Evolutionary conservation across 139 green algal genomes (phyloP).

Genomic region (Chloropicon primus): DNA sequence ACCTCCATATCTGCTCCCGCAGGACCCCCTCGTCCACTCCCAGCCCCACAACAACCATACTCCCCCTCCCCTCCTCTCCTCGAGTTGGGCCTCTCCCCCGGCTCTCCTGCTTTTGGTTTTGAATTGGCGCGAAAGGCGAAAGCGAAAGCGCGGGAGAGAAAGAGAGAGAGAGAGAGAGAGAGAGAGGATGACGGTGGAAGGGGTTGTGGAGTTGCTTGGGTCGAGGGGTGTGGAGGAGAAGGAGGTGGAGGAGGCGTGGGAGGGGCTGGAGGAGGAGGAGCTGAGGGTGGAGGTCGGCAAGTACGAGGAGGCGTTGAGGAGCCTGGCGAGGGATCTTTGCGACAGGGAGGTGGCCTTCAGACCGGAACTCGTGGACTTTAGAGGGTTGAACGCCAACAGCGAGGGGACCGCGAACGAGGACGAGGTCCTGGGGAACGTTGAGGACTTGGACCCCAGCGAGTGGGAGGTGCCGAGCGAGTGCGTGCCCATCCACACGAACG

Average conservation of each 20-base stretch:
- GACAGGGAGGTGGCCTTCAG: constrained; percentile 1
- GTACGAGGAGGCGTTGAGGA: constrained; percentile 11
- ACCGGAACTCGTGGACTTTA: background rate
- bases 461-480: constrained; percentile 78
- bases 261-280: constrained; percentile 5
- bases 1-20: background rate
- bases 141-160: too few species aligned
- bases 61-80: background rate
- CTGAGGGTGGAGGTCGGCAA: constrained; percentile 18
- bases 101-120: background rate
- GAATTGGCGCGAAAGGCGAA: too few species aligned
- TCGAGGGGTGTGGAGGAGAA: background rate
- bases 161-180: too few species aligned
- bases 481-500: constrained; percentile 81
- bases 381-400: background rate
- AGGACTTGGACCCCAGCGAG: constrained; percentile 48
- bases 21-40: background rate
- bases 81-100: background rate
- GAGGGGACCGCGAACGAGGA: constrained; percentile 27
- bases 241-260: constrained; percentile 13
- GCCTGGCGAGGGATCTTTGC: constrained; percentile 6
- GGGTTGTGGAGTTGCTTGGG: constrained; percentile 5
- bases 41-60: background rate
- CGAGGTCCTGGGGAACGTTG: constrained; percentile 33
- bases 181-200: background rate